These are phyloP conservation scores for Trichopus zeylanicus DNA, from an alignment of 116 monocot species.

Conservation along the genomic window DNA sequence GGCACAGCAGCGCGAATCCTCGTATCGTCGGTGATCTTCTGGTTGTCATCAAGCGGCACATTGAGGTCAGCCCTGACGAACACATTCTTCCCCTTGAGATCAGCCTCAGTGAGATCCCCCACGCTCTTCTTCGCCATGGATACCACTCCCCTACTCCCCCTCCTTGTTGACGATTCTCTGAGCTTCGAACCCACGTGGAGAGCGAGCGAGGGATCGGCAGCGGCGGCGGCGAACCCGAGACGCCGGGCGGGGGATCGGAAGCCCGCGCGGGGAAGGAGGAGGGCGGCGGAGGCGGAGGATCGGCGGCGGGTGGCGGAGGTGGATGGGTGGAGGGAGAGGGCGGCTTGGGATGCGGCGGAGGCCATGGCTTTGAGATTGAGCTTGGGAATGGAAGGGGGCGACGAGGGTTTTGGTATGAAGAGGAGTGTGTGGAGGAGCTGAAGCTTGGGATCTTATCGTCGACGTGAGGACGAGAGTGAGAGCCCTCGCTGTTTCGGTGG, in stretches of 20 bases:
- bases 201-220: conserved; percentile 24
- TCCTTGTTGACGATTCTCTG: conserved; percentile 17
- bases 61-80: conserved; percentile 91
- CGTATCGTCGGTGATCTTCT: conserved; percentile 83
- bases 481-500: not conserved
- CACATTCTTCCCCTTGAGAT: conserved; percentile 90
- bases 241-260: conserved; percentile 19
- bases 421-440: conserved; percentile 11
- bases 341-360: conserved; percentile 22
- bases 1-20: conserved; percentile 91
- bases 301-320: conserved; percentile 14
- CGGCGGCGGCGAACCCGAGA: conserved; percentile 38
- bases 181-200: conserved; percentile 40
- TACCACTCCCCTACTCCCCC: conserved; percentile 31
- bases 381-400: not conserved
- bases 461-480: conserved; percentile 38
- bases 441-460: not conserved
- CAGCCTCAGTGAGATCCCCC: conserved; percentile 52
- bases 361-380: conserved; percentile 68
- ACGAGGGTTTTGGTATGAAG: not conserved
- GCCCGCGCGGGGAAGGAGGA: conserved; percentile 1
- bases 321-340: conserved; percentile 16
- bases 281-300: not conserved
- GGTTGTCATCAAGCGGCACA: conserved; percentile 85
- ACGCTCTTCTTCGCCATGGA: conserved; percentile 86